Evolutionary conservation across 2,329 filamentous ascomycete genomes (phyloP).

Genomic region (Alternaria sp.): DNA sequence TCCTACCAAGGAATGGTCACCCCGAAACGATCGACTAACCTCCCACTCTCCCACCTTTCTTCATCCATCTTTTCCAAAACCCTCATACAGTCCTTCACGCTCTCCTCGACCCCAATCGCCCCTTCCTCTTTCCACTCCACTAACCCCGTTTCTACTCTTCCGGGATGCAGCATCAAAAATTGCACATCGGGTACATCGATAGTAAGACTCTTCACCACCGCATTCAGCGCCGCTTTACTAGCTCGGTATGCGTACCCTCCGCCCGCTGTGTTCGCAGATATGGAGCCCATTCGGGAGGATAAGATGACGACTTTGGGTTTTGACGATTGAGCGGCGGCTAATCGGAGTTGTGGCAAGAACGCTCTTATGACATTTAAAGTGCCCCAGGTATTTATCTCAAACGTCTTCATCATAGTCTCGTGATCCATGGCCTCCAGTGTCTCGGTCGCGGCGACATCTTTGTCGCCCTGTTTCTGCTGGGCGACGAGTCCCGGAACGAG

Average conservation of each 20-base stretch:
- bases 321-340: not conserved
- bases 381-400: slow-evolving; percentile 52
- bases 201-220: slow-evolving; percentile 52
- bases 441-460: slow-evolving; percentile 50
- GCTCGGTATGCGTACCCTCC: slow-evolving; percentile 56
- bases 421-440: slow-evolving; percentile 50
- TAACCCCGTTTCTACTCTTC: slow-evolving; percentile 54
- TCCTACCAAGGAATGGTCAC: slow-evolving; percentile 51
- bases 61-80: slow-evolving; percentile 44
- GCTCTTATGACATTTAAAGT: slow-evolving; percentile 50
- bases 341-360: slow-evolving; percentile 16
- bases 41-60: slow-evolving; percentile 42
- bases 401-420: slow-evolving; percentile 47
- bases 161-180: slow-evolving; percentile 54
- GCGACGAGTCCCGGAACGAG: slow-evolving; percentile 44
- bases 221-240: slow-evolving; percentile 56
- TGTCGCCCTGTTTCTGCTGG: not conserved
- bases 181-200: slow-evolving; percentile 52
- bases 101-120: slow-evolving; percentile 52
- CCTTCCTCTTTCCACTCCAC: slow-evolving; percentile 55
- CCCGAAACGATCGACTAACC: slow-evolving; percentile 54
- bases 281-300: slow-evolving; percentile 54
- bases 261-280: slow-evolving; percentile 49
- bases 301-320: slow-evolving; percentile 50
- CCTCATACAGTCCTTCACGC: slow-evolving; percentile 46